These are phyloP conservation scores for Agrocybe pediades DNA, from an alignment of 768 basidiomycete genomes.

Conservation along the genomic window DNA sequence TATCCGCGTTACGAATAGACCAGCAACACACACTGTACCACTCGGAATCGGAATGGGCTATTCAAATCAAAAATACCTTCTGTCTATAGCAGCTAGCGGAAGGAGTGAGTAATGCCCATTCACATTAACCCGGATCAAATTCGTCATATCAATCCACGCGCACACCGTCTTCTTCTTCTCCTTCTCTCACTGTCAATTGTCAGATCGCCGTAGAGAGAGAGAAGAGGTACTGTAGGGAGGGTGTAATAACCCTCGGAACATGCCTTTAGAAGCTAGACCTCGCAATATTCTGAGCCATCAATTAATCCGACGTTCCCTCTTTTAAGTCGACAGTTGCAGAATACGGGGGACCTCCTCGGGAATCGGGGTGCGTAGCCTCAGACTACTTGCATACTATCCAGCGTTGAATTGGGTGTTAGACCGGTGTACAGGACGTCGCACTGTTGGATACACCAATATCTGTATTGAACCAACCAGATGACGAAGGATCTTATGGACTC, in stretches of 20 bases:
- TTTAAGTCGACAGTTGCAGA: not conserved
- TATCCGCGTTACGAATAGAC: too few species aligned
- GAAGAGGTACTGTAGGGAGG: not conserved
- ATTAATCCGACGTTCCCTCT: not conserved
- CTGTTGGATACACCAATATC: too few species aligned
- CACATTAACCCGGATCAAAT: not conserved
- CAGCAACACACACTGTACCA: too few species aligned
- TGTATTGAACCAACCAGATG: too few species aligned
- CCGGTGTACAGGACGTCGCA: too few species aligned
- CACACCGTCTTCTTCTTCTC: not conserved
- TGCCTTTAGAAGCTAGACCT: not conserved
- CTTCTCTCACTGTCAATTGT: too few species aligned
- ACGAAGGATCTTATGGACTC: too few species aligned
- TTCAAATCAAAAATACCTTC: too few species aligned
- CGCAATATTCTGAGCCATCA: too few species aligned
- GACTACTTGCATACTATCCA: too few species aligned
- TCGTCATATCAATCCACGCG: not conserved
- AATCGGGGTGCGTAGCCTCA: not conserved
- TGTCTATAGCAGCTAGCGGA: not conserved
- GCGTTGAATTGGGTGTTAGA: too few species aligned
- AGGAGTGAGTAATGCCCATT: not conserved
- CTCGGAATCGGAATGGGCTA: not conserved
- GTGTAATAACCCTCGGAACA: not conserved
- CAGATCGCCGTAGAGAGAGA: too few species aligned
- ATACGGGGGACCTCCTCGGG: not conserved